Conservation (phyloP, 148 eudicot genomes). For the Rhododendron vialii region DNA sequence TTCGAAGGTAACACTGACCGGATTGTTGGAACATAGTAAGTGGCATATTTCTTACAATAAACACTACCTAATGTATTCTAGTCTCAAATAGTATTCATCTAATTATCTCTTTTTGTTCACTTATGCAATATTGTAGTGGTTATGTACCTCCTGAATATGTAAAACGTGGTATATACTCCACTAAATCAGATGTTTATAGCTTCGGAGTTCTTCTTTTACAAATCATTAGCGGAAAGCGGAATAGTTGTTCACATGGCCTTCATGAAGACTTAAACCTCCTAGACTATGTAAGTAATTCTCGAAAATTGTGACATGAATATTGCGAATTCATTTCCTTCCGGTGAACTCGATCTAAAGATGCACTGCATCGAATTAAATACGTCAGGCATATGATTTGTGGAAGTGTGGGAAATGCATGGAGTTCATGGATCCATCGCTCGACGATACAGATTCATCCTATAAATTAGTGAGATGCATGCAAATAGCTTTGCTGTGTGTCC, state of each 20-base stretch:
- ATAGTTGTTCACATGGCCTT: background rate
- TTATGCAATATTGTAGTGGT: background rate
- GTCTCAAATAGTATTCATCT: background rate
- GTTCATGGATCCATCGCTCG: background rate
- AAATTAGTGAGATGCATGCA: background rate
- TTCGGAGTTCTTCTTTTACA: background rate
- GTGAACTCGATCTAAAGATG: background rate
- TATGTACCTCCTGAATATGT: background rate
- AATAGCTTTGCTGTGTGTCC: background rate
- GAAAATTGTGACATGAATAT: background rate
- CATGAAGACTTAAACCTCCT: background rate
- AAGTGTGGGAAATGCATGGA: background rate
- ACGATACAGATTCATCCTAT: background rate
- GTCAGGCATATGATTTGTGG: no score
- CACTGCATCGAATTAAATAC: no score
- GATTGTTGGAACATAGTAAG: background rate
- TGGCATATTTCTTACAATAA: background rate
- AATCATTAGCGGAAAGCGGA: background rate
- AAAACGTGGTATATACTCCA: background rate
- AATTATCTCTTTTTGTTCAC: background rate
- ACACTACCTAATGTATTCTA: background rate
- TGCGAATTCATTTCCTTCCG: no score
- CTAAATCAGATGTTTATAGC: background rate
- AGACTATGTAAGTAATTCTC: background rate
- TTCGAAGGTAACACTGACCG: background rate